Evolutionary conservation across 192 early-diverging fungal species (phyloP), one percentile per base, ranked within the genome.

Genomic region (Podochytrium sp.): DNA sequence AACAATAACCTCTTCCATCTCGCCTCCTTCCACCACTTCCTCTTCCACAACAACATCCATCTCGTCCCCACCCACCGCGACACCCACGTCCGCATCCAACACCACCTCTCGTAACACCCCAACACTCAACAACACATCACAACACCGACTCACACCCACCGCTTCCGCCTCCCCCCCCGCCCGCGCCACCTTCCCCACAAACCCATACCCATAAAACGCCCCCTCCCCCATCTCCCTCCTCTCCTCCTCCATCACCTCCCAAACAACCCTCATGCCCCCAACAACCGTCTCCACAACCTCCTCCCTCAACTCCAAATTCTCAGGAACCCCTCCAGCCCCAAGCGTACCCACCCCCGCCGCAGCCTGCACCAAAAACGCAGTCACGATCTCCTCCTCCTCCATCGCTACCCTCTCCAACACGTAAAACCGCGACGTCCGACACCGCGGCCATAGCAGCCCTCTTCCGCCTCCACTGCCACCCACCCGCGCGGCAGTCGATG

Each of bases 391-490:
- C 14, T 76, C 75, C 47, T 76, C 75, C 40, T 76, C 75, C 43
- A 59, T n/a, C 38, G 59, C 75, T 16, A 76, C 16, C 43, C 59
- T 68, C 41, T 76, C 75, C 1, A 76, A 32, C 16, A 76, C 66
- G 39, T 40, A 40, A 18, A 29, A 76, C 2, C 75, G 65, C 20
- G 41, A 33, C 20, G 65, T 58, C 30, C 39, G 20, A 67, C 65
- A 76, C 6, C 75, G 75, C 6, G 75, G 75, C 75, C 75, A 76
- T 25, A 76, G 59, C 16, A 40, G n/a, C 1, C 75, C 75, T n/a
- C n/a, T n/a, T n/a, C n/a, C n/a, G n/a, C n/a, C n/a, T n/a, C n/a
- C n/a, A n/a, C n/a, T n/a, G n/a, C n/a, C n/a, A n/a, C n/a, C n/a
- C n/a, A n/a, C n/a, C n/a, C n/a, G n/a, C n/a, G n/a, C n/a, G n/a